Conservation (phyloP, 768 basidiomycete species). For the Auricularia sp. region DNA sequence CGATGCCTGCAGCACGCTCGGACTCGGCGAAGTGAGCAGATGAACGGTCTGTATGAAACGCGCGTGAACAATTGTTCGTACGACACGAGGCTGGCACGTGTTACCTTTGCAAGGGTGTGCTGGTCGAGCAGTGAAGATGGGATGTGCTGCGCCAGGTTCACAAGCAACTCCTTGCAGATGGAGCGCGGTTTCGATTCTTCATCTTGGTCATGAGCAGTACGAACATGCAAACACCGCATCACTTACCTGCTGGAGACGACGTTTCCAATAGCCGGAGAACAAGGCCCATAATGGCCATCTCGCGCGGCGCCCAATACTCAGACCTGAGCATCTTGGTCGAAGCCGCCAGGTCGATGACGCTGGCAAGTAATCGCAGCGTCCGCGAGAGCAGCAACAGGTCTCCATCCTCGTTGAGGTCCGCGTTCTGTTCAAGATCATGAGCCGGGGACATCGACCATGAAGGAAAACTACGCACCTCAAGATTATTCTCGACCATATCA, state of each 20-base stretch:
- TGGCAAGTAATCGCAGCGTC: slow-evolving; percentile 55
- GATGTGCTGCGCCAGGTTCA: slow-evolving; percentile 59
- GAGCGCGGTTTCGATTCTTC: slow-evolving; percentile 46
- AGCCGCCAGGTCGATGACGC: slow-evolving; percentile 56
- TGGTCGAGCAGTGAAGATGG: slow-evolving; percentile 53
- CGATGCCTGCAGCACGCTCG: slow-evolving; percentile 63
- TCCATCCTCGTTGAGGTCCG: slow-evolving; percentile 45
- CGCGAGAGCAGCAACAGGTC: slow-evolving; percentile 57
- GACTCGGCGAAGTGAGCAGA: slow-evolving; percentile 55
- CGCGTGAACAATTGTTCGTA: background rate
- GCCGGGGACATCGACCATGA: background rate
- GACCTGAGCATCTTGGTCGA: slow-evolving; percentile 68
- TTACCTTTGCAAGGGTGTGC: slow-evolving; percentile 54
- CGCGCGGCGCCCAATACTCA: slow-evolving; percentile 50
- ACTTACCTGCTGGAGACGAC: slow-evolving; percentile 36
- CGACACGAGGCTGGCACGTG: slow-evolving; percentile 4
- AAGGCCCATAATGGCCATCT: slow-evolving; percentile 40
- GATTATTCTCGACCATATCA: slow-evolving; percentile 76
- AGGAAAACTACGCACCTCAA: slow-evolving; percentile 52
- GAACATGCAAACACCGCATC: background rate
- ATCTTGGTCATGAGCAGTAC: background rate
- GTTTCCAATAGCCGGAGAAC: slow-evolving; percentile 52
- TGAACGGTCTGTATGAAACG: slow-evolving; percentile 56
- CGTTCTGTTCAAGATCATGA: slow-evolving; percentile 32
- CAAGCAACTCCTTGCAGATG: slow-evolving; percentile 54